Conservation (phyloP, 768 basidiomycete species). For the Suillus occidentalis region DNA sequence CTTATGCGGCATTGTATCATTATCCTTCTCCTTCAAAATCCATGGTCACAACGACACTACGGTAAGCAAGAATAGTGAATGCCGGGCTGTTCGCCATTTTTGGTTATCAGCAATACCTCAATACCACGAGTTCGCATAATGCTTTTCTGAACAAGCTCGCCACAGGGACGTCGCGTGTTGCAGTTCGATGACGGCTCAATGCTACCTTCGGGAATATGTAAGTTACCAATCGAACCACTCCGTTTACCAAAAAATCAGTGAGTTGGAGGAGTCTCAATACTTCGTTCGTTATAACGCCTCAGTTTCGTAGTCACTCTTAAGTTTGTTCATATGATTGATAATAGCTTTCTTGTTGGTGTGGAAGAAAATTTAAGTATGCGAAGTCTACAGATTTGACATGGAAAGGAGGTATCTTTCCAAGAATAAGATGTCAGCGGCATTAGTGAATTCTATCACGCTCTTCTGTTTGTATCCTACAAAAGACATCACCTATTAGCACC, state of each 20-base stretch:
- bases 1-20: not conserved
- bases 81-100: not conserved
- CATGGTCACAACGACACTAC: not conserved
- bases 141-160: not conserved
- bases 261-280: not conserved
- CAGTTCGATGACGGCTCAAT: not conserved
- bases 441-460: slow-evolving; percentile 43
- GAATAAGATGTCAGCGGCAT: slow-evolving; percentile 40
- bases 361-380: not conserved
- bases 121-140: not conserved
- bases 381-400: slow-evolving; percentile 11
- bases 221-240: not conserved
- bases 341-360: not conserved
- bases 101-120: not conserved
- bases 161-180: not conserved
- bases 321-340: slow-evolving; percentile 3
- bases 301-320: slow-evolving; percentile 10
- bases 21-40: not conserved
- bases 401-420: slow-evolving; percentile 35
- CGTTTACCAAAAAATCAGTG: not conserved
- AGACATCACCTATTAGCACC: slow-evolving; percentile 8
- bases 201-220: not conserved
- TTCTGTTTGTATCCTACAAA: slow-evolving; percentile 41
- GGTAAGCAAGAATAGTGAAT: not conserved
- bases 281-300: not conserved